Conservation (phyloP, 345 rosid genomes). For the Eucalyptus caleyi region DNA sequence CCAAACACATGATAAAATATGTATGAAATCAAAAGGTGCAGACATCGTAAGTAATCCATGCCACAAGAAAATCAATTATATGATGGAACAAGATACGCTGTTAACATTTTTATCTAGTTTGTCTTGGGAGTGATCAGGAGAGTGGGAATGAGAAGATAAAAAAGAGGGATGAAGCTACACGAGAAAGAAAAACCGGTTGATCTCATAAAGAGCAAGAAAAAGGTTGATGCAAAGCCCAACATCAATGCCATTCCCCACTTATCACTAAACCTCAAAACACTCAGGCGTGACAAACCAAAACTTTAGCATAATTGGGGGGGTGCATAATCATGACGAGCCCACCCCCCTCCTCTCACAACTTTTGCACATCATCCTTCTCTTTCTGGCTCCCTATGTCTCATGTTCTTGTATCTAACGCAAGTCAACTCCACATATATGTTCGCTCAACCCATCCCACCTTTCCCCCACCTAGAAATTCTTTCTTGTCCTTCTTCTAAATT, state of each 20-base stretch:
- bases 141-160: neutral
- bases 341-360: neutral
- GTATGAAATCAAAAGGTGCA: neutral
- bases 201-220: neutral
- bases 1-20: neutral
- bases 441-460: neutral
- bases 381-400: neutral
- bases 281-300: constrained; percentile 62
- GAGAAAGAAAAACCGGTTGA: neutral
- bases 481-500: neutral
- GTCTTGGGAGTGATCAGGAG: neutral
- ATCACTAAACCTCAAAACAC: neutral
- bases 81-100: neutral
- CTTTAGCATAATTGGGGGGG: constrained; percentile 64
- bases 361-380: constrained; percentile 31
- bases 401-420: neutral
- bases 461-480: neutral
- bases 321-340: constrained; percentile 67
- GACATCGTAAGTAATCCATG: neutral
- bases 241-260: constrained; percentile 12
- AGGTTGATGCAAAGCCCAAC: neutral
- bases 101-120: neutral
- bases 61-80: neutral
- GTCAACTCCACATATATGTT: constrained; percentile 4
- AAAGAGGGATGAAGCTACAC: neutral